Evolutionary conservation across 1,284 basidiomycete genomes (phyloP).

Genomic region (Apiotrichum sp.): DNA sequence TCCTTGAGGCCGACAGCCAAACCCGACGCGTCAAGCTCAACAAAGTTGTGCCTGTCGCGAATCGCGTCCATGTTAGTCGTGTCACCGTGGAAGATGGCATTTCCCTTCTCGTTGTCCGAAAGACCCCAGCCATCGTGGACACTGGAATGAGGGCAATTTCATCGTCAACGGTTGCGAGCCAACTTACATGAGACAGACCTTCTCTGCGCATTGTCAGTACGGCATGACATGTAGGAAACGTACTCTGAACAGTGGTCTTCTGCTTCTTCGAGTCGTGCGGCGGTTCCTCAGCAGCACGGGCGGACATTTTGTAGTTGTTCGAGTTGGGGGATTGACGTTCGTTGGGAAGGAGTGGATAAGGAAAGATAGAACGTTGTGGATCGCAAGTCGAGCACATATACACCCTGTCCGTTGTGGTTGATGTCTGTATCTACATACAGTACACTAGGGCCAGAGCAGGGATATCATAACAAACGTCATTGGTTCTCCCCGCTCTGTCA

Average conservation of each 20-base stretch:
- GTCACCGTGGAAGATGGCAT: slow-evolving; percentile 73
- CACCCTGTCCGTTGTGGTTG: neutral
- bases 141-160: slow-evolving; percentile 46
- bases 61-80: slow-evolving; percentile 84
- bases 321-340: neutral
- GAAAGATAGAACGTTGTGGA: neutral
- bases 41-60: slow-evolving; percentile 65
- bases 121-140: slow-evolving; percentile 94
- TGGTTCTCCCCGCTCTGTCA: too few species aligned
- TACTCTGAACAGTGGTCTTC: slow-evolving; percentile 17
- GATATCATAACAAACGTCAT: too few species aligned
- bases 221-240: neutral
- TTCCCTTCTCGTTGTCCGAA: slow-evolving; percentile 64
- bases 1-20: slow-evolving; percentile 80
- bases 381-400: neutral
- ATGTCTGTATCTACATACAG: too few species aligned
- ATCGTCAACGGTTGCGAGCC: too few species aligned
- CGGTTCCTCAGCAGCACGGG: slow-evolving; percentile 14
- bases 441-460: too few species aligned
- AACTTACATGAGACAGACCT: slow-evolving; percentile 81
- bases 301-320: slow-evolving; percentile 8
- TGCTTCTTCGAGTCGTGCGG: slow-evolving; percentile 23
- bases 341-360: neutral
- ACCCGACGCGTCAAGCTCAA: slow-evolving; percentile 72
- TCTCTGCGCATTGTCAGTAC: slow-evolving; percentile 51